Base-by-base conservation (phyloP, 306 rosid species). In the Potentilla sterilis region DNA sequence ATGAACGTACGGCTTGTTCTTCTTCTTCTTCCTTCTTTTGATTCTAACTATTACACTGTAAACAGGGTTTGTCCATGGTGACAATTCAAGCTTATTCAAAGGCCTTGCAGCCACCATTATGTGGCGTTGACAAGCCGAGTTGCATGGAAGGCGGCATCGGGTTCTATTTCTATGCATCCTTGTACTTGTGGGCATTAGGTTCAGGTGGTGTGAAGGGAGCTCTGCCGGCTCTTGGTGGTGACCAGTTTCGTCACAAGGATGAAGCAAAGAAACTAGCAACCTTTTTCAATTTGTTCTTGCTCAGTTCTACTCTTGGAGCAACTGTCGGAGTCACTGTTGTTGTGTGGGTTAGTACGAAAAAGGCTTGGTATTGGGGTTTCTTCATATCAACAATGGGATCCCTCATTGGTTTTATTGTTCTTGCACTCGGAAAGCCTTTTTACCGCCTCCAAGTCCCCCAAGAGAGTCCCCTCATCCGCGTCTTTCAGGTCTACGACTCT, bases 121-220 rank as follows among this genome's bases (percentile, higher is more conserved):
- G 85, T 68, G 87, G 87, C 28, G 10, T n/a, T 52, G 28, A 19
- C 65, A 74, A 76, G 19, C 48, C 88, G 48, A 83, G 84, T 40
- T 90, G 97, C 75, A 81, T 90, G 0, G 44, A 79, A 77, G 97
- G 93, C 19, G 84, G 83, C 11, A 63, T 65, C 5, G 86, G 88
- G 19, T 64, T 80, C 15, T 78, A 87, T 86, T 83, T 92, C 37
- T 90, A 92, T 80, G 68, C 79, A 13, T 87, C 96, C 6, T 57
- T 92, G 41, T 82, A 76, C 70, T 15, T 92, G 64, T 63, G 86
- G 28, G 98, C 98, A 66, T 59, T 90, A 55, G 96, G 96, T 1
- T 70, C 84, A 0, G 98, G 98, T 7, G 98, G 96, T 10, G 94
- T 90, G 4, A 89, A 87, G 78, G 96, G 96, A 24, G 82, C 92